Percentiles rank a stretch among this genome's conserved stretches.
Evolutionary conservation across 2,329 filamentous ascomycete species (phyloP).

Genomic region (Fusarium tricinctum): DNA sequence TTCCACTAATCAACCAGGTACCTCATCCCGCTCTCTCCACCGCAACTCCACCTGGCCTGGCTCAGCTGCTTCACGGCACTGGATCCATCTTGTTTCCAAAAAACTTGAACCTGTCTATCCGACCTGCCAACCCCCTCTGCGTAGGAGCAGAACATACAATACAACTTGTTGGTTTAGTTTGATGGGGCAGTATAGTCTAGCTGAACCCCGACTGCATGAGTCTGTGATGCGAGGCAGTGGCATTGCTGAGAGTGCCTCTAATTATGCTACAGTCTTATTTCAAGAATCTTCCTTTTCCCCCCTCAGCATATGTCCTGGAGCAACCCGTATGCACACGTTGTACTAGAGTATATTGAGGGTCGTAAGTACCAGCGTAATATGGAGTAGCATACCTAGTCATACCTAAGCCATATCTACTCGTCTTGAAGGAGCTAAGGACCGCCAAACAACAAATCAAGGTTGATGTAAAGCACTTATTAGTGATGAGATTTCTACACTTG

Average conservation of each 20-base stretch:
- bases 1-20: background rate
- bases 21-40: constrained; percentile 9
- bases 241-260: too few species aligned
- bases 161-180: too few species aligned
- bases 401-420: background rate
- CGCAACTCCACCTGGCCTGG: constrained; percentile 10
- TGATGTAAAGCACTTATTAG: background rate
- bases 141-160: too few species aligned
- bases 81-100: background rate
- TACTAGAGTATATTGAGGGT: too few species aligned
- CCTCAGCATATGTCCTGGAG: background rate
- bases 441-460: background rate
- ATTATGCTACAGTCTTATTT: too few species aligned
- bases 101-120: background rate
- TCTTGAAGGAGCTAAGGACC: background rate
- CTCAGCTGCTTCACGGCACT: constrained; percentile 6
- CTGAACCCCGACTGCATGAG: too few species aligned
- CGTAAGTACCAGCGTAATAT: too few species aligned
- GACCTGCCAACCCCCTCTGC: too few species aligned
- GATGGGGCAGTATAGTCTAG: too few species aligned
- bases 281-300: background rate
- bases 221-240: too few species aligned
- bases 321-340: background rate
- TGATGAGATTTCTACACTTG: constrained; percentile 22
- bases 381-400: too few species aligned